phyloP scores from a whole-genome alignment of 352 stramenopile species.

The Phytophthora sansomeana region DNA sequence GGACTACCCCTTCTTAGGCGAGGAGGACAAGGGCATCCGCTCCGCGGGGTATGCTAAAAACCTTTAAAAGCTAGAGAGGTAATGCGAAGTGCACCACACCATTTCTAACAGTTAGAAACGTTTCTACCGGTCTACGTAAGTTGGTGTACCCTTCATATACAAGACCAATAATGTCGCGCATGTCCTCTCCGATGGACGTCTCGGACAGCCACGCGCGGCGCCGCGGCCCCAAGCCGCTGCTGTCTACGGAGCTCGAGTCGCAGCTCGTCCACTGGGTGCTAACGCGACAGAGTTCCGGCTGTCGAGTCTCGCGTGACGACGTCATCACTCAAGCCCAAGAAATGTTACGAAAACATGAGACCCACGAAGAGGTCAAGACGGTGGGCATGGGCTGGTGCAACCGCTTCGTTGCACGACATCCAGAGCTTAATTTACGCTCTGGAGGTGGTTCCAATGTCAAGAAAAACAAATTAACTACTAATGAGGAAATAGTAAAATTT shows the following conservation, averaged over 20 bases:
- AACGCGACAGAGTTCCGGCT: constrained; percentile 15
- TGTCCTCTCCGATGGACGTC: not conserved
- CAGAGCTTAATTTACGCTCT: constrained; percentile 23
- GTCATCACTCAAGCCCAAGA: constrained; percentile 21
- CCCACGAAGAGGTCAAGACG: constrained; percentile 5
- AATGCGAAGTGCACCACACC: too few species aligned
- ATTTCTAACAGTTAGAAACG: too few species aligned
- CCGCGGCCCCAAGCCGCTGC: constrained; percentile 30
- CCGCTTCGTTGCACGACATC: constrained; percentile 26
- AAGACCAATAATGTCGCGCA: constrained; percentile 1
- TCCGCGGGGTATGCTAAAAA: not conserved
- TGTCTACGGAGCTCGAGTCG: constrained; percentile 14
- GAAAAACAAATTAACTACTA: not conserved
- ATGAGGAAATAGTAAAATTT: constrained; percentile 2
- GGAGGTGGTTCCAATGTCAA: not conserved
- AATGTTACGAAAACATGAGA: constrained; percentile 11
- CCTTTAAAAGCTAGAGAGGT: not conserved
- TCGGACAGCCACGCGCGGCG: constrained; percentile 7
- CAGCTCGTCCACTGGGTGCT: constrained; percentile 22
- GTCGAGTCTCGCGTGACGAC: constrained; percentile 25
- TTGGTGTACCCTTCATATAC: too few species aligned
- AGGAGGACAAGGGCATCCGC: constrained; percentile 17
- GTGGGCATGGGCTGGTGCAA: constrained; percentile 36
- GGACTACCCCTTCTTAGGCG: constrained; percentile 30
- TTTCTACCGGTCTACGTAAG: too few species aligned